These are phyloP conservation scores for Ganoderma lucidum DNA, from an alignment of 1,284 basidiomycete species.

Conservation along the genomic window DNA sequence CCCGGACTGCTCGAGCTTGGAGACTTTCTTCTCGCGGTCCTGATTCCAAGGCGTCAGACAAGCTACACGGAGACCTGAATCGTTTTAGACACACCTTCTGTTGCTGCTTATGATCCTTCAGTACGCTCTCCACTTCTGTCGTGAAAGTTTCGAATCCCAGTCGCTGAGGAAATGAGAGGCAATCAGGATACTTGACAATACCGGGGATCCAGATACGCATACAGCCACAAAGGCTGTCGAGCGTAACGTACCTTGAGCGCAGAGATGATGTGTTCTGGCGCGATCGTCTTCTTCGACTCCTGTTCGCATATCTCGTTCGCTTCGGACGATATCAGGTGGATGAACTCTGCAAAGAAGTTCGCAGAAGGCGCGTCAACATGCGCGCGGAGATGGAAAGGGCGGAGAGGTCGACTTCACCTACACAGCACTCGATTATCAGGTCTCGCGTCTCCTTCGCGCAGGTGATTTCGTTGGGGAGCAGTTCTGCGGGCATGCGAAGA, in stretches of 20 bases:
- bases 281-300: constrained; percentile 99
- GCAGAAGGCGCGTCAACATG: constrained; percentile 20
- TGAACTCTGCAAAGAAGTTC: constrained; percentile 80
- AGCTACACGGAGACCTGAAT: constrained; percentile 14
- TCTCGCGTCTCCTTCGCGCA: constrained; percentile 97
- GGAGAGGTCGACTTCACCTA: constrained; percentile 69
- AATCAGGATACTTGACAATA: constrained; percentile 12
- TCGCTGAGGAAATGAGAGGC: constrained; percentile 53
- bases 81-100: constrained; percentile 74
- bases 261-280: constrained; percentile 95
- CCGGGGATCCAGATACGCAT: neutral
- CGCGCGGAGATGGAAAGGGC: constrained; percentile 21
- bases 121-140: constrained; percentile 89
- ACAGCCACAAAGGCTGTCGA: neutral
- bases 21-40: constrained; percentile 90
- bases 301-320: constrained; percentile 98
- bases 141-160: constrained; percentile 92
- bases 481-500: constrained; percentile 61
- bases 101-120: constrained; percentile 95
- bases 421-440: constrained; percentile 97
- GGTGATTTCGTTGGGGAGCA: constrained; percentile 88
- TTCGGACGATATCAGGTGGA: constrained; percentile 96
- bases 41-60: constrained; percentile 38
- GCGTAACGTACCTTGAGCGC: constrained; percentile 78
- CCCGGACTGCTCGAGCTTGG: constrained; percentile 90